phyloP scores from a whole-genome alignment of 345 rosid species.

The Gossypium rotundifolium region DNA sequence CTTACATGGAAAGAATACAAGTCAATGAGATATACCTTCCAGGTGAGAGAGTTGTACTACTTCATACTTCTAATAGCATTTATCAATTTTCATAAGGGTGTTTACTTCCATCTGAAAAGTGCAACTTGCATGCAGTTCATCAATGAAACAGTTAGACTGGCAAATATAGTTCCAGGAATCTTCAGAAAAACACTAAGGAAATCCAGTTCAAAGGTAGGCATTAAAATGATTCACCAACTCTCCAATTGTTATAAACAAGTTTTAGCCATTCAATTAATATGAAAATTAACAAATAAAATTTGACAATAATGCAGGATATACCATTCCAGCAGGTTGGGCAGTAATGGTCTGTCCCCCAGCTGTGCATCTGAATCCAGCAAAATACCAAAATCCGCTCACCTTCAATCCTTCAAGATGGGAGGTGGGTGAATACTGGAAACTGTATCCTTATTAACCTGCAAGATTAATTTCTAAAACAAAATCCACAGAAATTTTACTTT shows the following conservation, averaged over 20 bases:
- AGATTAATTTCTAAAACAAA: constrained; percentile 8
- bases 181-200: constrained; percentile 78
- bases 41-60: constrained; percentile 34
- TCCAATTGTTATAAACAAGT: not conserved
- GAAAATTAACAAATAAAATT: constrained; percentile 3
- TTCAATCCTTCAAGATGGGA: constrained; percentile 82
- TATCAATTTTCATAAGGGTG: not conserved
- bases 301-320: constrained; percentile 51
- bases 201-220: constrained; percentile 66
- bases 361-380: constrained; percentile 67
- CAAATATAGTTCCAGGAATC: constrained; percentile 91
- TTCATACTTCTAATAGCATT: not conserved
- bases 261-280: not conserved
- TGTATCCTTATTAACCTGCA: constrained; percentile 3
- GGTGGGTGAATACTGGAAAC: constrained; percentile 34
- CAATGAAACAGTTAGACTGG: constrained; percentile 83
- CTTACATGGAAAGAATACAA: constrained; percentile 93
- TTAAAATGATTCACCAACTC: not conserved
- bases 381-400: constrained; percentile 59
- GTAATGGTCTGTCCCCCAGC: constrained; percentile 98
- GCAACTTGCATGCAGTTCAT: constrained; percentile 67
- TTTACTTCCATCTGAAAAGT: constrained; percentile 7
- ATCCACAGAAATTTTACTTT: not conserved
- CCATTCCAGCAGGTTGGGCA: constrained; percentile 92
- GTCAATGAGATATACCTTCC: constrained; percentile 92